These are phyloP conservation scores for Fusarium pininemorale DNA, from an alignment of 2,329 filamentous ascomycete genomes.

Conservation along the genomic window DNA sequence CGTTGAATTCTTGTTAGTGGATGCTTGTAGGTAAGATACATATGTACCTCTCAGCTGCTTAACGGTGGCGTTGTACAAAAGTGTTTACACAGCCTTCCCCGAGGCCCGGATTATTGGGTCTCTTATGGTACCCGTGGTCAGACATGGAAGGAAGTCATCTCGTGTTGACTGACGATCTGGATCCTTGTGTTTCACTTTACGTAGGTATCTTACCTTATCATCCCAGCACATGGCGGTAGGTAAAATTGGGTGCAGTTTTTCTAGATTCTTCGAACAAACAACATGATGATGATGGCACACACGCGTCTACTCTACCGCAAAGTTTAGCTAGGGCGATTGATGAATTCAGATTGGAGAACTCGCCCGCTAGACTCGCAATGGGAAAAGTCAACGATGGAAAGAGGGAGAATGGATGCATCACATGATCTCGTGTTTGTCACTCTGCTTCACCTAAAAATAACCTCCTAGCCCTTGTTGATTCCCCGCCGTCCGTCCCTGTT, in stretches of 20 bases:
- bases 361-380: background rate
- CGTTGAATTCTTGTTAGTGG: constrained; percentile 11
- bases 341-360: constrained; percentile 1
- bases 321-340: background rate
- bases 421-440: constrained; percentile 45
- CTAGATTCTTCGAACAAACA: background rate
- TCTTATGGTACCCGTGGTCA: background rate
- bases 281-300: background rate
- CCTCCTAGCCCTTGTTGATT: background rate
- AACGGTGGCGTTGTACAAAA: background rate
- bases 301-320: background rate
- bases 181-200: background rate
- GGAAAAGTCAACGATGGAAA: constrained; percentile 12
- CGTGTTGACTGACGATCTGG: background rate
- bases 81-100: background rate
- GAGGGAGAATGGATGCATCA: constrained; percentile 20
- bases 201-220: background rate
- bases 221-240: background rate
- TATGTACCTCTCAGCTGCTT: background rate
- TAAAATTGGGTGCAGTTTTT: background rate
- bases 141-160: background rate
- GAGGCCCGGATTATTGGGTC: background rate
- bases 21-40: background rate
- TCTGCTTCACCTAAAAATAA: constrained; percentile 39
- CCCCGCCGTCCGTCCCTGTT: constrained; percentile 2